Percentiles rank a stretch among this genome's conserved stretches.
Conservation (phyloP, 1,139 yeast species). For the Schizosaccharomyces versatilis region DNA sequence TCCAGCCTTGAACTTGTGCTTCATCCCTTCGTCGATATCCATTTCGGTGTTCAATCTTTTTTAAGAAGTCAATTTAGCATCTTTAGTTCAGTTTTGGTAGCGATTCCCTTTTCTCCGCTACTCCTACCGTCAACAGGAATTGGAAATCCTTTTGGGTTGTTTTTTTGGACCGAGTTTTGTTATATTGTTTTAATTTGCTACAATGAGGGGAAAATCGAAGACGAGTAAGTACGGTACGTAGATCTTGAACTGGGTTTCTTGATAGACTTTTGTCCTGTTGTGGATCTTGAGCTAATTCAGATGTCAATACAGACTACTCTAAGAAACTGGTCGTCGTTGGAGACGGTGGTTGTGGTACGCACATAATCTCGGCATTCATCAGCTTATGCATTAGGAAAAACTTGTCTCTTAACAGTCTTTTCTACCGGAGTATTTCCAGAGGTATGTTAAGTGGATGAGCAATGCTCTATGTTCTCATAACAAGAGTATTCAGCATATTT, state of each 20-base stretch:
- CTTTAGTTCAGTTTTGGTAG: too few relatives aligned
- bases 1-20: too few relatives aligned
- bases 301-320: not conserved
- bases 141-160: not conserved
- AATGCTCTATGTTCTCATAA: slow-evolving; percentile 31
- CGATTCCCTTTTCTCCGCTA: too few relatives aligned
- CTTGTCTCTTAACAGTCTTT: slow-evolving; percentile 26
- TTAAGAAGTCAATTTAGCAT: too few relatives aligned
- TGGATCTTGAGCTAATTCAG: not conserved
- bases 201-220: too few relatives aligned
- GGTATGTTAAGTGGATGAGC: slow-evolving; percentile 14
- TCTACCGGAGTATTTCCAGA: slow-evolving; percentile 56
- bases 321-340: slow-evolving; percentile 71
- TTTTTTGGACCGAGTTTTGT: too few relatives aligned
- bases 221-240: too few relatives aligned
- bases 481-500: slow-evolving; percentile 10
- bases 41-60: too few relatives aligned
- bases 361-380: not conserved
- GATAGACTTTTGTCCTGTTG: too few relatives aligned
- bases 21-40: too few relatives aligned
- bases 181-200: too few relatives aligned
- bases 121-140: not conserved
- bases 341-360: slow-evolving; percentile 80
- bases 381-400: not conserved
- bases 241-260: too few relatives aligned